Percentiles rank a stretch among this genome's conserved stretches.
phyloP scores from a whole-genome alignment of 352 stramenopile species.

The Phytophthora chlamydospora region DNA sequence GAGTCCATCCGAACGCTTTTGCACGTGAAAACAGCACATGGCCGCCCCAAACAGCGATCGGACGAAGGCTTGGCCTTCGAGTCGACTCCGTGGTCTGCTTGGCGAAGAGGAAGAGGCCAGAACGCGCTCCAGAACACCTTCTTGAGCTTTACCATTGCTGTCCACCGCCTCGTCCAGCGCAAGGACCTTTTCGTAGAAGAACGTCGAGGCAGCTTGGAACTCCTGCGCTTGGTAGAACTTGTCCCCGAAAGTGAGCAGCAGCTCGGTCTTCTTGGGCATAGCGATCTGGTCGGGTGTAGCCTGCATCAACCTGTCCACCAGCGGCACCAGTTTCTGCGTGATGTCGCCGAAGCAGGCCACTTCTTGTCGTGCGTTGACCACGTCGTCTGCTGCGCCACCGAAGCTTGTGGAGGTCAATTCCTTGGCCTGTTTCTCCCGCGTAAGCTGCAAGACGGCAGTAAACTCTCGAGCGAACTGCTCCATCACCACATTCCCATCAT shows the following conservation, averaged over 20 bases:
- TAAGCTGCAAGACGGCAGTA: conserved; percentile 37
- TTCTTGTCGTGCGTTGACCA: conserved; percentile 19
- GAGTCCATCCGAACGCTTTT: conserved; percentile 40
- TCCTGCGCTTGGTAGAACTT: conserved; percentile 54
- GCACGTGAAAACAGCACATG: conserved; percentile 46
- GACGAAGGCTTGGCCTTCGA: conserved; percentile 42
- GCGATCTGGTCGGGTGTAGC: conserved; percentile 38
- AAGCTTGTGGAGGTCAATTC: conserved; percentile 10
- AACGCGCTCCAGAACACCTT: conserved; percentile 16
- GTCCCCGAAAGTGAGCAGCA: conserved; percentile 58
- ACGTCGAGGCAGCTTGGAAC: conserved; percentile 50
- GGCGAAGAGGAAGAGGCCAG: conserved; percentile 2
- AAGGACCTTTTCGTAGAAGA: conserved; percentile 57
- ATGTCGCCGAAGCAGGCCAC: conserved; percentile 52
- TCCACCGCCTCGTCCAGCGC: conserved; percentile 15
- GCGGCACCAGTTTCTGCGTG: conserved; percentile 43
- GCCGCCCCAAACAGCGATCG: conserved; percentile 52
- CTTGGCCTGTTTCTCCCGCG: conserved; percentile 39
- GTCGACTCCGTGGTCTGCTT: neutral
- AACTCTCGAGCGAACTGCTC: conserved; percentile 68
- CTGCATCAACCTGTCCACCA: conserved; percentile 43
- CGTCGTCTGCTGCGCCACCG: conserved; percentile 11
- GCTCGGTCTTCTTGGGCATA: conserved; percentile 36
- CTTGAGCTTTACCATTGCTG: neutral
- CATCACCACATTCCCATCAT: conserved; percentile 34